phyloP scores from a whole-genome alignment of 305 asterid species.

The Fraxinus nigra region DNA sequence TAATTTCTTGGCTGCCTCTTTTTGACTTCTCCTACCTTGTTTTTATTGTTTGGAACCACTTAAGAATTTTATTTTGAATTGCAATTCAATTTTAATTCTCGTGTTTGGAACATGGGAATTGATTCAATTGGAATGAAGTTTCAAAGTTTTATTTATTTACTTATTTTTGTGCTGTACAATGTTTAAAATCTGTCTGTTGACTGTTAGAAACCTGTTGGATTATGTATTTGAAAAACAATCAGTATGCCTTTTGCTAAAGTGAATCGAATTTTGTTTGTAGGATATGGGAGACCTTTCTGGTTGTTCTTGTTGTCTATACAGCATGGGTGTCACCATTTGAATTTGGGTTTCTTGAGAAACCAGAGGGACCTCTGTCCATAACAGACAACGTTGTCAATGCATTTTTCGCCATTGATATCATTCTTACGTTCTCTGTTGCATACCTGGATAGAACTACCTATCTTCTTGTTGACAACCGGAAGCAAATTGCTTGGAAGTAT shows the following conservation, averaged over 20 bases:
- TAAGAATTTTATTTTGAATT: not conserved
- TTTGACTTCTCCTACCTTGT: slow-evolving; percentile 13
- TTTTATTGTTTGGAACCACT: not conserved
- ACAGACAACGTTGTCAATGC: slow-evolving; percentile 76
- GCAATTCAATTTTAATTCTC: not conserved
- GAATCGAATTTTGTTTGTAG: slow-evolving; percentile 46
- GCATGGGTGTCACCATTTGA: slow-evolving; percentile 96
- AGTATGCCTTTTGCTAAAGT: slow-evolving; percentile 24
- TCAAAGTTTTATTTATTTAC: not conserved
- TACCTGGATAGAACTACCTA: slow-evolving; percentile 61
- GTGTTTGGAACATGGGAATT: not conserved
- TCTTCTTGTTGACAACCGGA: slow-evolving; percentile 63
- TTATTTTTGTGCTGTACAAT: not conserved
- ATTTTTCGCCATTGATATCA: slow-evolving; percentile 67
- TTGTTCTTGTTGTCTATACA: slow-evolving; percentile 68
- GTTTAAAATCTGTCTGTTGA: not conserved
- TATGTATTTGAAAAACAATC: not conserved
- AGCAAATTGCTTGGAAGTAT: slow-evolving; percentile 62
- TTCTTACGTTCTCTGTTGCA: slow-evolving; percentile 86
- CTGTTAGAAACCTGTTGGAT: not conserved
- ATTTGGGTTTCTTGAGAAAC: slow-evolving; percentile 62
- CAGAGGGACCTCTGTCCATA: slow-evolving; percentile 40
- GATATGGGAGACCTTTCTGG: slow-evolving; percentile 68
- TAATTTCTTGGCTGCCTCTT: not conserved
- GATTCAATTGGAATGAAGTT: not conserved